phyloP scores from a whole-genome alignment of 305 asterid genomes.

The Euphrasia arctica region DNA sequence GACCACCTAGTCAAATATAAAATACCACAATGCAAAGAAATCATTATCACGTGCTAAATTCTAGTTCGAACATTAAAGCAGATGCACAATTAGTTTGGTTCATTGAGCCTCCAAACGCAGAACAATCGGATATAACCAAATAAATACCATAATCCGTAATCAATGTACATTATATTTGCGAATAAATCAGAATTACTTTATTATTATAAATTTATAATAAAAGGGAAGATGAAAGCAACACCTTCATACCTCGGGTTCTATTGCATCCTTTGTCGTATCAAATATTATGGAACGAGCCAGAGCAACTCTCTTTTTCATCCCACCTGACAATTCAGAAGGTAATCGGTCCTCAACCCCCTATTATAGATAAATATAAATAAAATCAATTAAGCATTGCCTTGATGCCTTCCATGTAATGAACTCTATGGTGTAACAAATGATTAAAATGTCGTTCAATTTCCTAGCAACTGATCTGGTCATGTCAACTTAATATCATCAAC shows the following conservation, averaged over 20 bases:
- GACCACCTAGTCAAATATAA: conserved; percentile 63
- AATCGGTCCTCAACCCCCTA: conserved; percentile 95
- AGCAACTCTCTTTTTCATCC: conserved; percentile 99
- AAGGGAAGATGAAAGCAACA: conserved; percentile 20
- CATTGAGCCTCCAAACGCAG: background rate
- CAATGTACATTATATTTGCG: background rate
- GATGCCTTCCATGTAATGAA: conserved; percentile 11
- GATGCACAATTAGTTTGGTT: background rate
- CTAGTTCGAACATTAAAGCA: background rate
- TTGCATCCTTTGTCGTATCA: conserved; percentile 72
- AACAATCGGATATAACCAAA: background rate
- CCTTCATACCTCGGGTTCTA: conserved; percentile 88
- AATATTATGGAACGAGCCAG: conserved; percentile 93
- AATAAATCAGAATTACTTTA: conserved; percentile 5
- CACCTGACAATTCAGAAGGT: conserved; percentile 98
- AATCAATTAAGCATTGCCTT: conserved; percentile 23
- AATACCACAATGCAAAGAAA: conserved; percentile 6
- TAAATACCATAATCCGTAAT: background rate
- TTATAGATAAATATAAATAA: conserved; percentile 20
- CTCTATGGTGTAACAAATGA: conserved; percentile 14
- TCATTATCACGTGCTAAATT: conserved; percentile 15
- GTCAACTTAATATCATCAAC: conserved; percentile 19
- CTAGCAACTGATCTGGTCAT: conserved; percentile 13
- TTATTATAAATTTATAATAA: background rate
- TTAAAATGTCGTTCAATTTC: conserved; percentile 16